phyloP scores from a whole-genome alignment of 116 monocot genomes.

The Iris pallida region DNA sequence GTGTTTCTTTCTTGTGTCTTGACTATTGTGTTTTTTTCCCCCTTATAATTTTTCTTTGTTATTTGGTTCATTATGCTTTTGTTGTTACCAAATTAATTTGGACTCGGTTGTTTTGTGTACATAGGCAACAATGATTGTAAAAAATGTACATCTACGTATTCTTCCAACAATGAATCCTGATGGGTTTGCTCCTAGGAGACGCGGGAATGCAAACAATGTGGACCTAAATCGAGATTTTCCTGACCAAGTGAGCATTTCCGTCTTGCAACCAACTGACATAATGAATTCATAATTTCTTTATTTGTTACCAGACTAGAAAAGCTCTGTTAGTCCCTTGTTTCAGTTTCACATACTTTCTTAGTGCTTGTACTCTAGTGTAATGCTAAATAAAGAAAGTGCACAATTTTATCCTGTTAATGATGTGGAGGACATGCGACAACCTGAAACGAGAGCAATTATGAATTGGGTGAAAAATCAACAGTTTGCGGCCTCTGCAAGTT shows the following conservation, averaged over 20 bases:
- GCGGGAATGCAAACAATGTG: constrained; percentile 92
- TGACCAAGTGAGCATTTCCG: constrained; percentile 60
- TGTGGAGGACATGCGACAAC: constrained; percentile 10
- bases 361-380: too few relatives aligned
- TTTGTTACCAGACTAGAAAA: not conserved
- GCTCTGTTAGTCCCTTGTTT: too few relatives aligned
- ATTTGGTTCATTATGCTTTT: not conserved
- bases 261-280: not conserved
- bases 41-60: not conserved
- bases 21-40: too few relatives aligned
- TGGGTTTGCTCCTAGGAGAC: constrained; percentile 85
- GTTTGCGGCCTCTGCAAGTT: constrained; percentile 93
- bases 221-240: constrained; percentile 99
- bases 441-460: constrained; percentile 95
- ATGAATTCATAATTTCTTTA: not conserved
- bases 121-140: constrained; percentile 76
- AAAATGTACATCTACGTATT: constrained; percentile 85
- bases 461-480: constrained; percentile 55
- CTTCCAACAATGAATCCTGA: constrained; percentile 99
- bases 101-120: constrained; percentile 1
- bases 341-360: too few relatives aligned
- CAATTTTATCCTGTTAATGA: constrained; percentile 81
- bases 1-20: too few relatives aligned
- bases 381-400: not conserved
- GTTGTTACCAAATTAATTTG: not conserved